Percentiles rank a stretch among this genome's conserved stretches.
phyloP scores from a whole-genome alignment of 75 land plant genomes.

The Picea sitchensis region DNA sequence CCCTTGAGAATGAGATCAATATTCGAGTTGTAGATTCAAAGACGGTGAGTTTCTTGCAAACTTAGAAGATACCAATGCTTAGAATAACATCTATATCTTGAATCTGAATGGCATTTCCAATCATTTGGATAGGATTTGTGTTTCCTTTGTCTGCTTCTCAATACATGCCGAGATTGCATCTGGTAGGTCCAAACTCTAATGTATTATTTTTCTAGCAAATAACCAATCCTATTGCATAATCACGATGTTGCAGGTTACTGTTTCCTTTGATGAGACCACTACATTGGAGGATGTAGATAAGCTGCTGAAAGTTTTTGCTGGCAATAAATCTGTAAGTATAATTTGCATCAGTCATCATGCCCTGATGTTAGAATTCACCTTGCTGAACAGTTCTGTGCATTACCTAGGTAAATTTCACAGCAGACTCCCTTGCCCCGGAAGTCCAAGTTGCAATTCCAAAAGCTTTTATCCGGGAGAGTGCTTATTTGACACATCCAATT shows the following conservation, averaged over 20 bases:
- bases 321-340: slow-evolving; percentile 72
- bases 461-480: slow-evolving; percentile 60
- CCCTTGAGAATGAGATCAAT: slow-evolving; percentile 70
- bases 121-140: not conserved
- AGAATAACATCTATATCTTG: not conserved
- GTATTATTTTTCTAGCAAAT: not conserved
- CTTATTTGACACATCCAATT: slow-evolving; percentile 90
- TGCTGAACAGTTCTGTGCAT: not conserved
- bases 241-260: slow-evolving; percentile 62
- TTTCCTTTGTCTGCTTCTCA: not conserved
- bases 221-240: not conserved
- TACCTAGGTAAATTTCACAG: slow-evolving; percentile 75
- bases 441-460: slow-evolving; percentile 59
- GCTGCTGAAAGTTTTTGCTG: slow-evolving; percentile 72
- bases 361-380: not conserved
- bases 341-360: not conserved
- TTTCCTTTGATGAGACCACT: slow-evolving; percentile 98
- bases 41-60: slow-evolving; percentile 52
- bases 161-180: not conserved
- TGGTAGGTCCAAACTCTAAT: not conserved
- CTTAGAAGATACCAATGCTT: not conserved
- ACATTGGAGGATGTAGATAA: slow-evolving; percentile 88
- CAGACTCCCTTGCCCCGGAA: slow-evolving; percentile 75
- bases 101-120: not conserved
- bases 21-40: slow-evolving; percentile 68